Evolutionary conservation across 208 protist species (phyloP).

Genomic region (Crithidia expoeki): DNA sequence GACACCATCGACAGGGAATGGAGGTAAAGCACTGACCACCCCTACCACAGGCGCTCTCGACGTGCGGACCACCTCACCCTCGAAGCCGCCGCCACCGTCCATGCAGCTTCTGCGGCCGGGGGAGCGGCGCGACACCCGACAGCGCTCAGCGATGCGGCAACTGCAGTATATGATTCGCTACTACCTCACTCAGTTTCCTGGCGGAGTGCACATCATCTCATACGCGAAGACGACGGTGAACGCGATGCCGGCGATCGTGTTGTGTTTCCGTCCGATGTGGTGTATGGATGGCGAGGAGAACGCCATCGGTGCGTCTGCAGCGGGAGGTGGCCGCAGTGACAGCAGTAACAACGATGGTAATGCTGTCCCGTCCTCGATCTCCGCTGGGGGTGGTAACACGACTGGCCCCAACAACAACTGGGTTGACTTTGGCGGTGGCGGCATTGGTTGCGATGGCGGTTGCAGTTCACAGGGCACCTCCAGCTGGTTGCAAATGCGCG

Average conservation of each 20-base stretch:
- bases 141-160: constrained; percentile 32
- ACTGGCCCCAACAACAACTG: constrained; percentile 15
- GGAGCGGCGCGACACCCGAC: constrained; percentile 24
- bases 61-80: constrained; percentile 7
- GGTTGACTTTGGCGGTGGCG: constrained; percentile 31
- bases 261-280: constrained; percentile 55
- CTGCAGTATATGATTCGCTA: constrained; percentile 63
- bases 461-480: constrained; percentile 41
- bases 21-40: not conserved
- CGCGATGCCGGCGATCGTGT: constrained; percentile 50
- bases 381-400: too few relatives aligned
- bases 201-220: constrained; percentile 46
- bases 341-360: not conserved
- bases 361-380: constrained; percentile 13
- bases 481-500: constrained; percentile 41
- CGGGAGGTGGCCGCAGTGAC: constrained; percentile 17
- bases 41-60: constrained; percentile 11
- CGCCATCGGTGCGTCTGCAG: too few relatives aligned
- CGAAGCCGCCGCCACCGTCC: not conserved
- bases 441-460: constrained; percentile 8
- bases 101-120: constrained; percentile 7
- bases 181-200: constrained; percentile 61
- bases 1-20: constrained; percentile 1
- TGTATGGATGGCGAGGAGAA: constrained; percentile 7
- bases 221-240: constrained; percentile 59